Percentiles rank a stretch among this genome's conserved stretches.
phyloP scores from a whole-genome alignment of 768 basidiomycete genomes.

The Russula foetens region DNA sequence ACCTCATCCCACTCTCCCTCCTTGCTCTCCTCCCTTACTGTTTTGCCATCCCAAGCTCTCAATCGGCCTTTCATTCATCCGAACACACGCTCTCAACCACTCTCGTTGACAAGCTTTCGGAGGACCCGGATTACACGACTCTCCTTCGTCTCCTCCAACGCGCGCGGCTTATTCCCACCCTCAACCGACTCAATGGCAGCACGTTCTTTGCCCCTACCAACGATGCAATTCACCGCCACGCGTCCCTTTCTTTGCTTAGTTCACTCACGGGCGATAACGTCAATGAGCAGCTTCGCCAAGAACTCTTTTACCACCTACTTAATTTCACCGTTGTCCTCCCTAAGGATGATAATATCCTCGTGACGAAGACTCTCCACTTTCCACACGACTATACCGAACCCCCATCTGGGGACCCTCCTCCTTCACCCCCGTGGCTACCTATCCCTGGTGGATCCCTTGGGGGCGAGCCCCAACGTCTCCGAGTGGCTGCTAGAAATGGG shows the following conservation, averaged over 20 bases:
- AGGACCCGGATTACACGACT: slow-evolving; percentile 69
- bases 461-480: slow-evolving; percentile 71
- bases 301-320: slow-evolving; percentile 89
- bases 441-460: slow-evolving; percentile 75
- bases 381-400: slow-evolving; percentile 52
- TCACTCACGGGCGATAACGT: slow-evolving; percentile 63
- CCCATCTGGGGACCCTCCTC: slow-evolving; percentile 62
- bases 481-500: slow-evolving; percentile 45
- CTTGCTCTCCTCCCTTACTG: slow-evolving; percentile 30
- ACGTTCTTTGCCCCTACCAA: slow-evolving; percentile 97
- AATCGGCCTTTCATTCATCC: slow-evolving; percentile 27
- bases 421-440: slow-evolving; percentile 81
- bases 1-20: slow-evolving; percentile 4
- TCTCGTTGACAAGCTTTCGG: slow-evolving; percentile 69
- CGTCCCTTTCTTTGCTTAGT: slow-evolving; percentile 31
- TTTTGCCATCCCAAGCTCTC: slow-evolving; percentile 33
- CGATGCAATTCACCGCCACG: slow-evolving; percentile 63
- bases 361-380: slow-evolving; percentile 59
- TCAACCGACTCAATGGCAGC: slow-evolving; percentile 74
- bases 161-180: slow-evolving; percentile 81
- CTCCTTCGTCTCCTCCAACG: slow-evolving; percentile 73
- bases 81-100: slow-evolving; percentile 38
- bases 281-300: slow-evolving; percentile 75
- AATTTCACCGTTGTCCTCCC: slow-evolving; percentile 63
- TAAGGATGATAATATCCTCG: slow-evolving; percentile 32